Evolutionary conservation across 176 grass and related monocot genomes (phyloP), one percentile per base, ranked within the genome.

Genomic region (Microstegium vimineum): DNA sequence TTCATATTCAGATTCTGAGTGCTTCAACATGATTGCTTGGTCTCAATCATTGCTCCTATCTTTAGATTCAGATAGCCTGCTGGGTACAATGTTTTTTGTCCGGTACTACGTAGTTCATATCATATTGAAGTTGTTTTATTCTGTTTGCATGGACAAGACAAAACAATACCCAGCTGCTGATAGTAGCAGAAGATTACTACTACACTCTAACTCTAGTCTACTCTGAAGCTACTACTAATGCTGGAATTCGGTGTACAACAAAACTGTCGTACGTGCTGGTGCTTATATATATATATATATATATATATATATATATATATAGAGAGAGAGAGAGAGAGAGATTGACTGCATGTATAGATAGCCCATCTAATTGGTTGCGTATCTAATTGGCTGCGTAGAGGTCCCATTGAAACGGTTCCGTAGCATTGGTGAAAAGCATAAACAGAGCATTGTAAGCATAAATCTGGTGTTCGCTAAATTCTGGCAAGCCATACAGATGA

Each of bases 391-490:
- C 61, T 6, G n/a, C 41, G 1, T 76, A 85, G 31, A 71, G 14
- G 45, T 75, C 74, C 49, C 77, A 62, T 3, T 62, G 33, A 69
- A 85, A 87, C 25, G 79, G 71, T 14, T 86, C 71, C 4, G 67
- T 14, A 63, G 77, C 15, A 37, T 73, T 77, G 8, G 78, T 62
- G 54, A 83, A 83, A 8, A 75, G 40, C 57, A 88, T n/a, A n/a
- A n/a, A n/a, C n/a, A n/a, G n/a, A n/a, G n/a, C n/a, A n/a, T n/a
- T n/a, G n/a, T n/a, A n/a, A n/a, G n/a, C n/a, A n/a, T n/a, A n/a
- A n/a, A n/a, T n/a, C n/a, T n/a, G n/a, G n/a, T n/a, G n/a, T n/a
- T n/a, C n/a, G n/a, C n/a, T n/a, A n/a, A n/a, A n/a, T n/a, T n/a
- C n/a, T n/a, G n/a, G n/a, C n/a, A n/a, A n/a, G n/a, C n/a, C n/a